These are phyloP conservation scores for Xylariaceae sp. DNA, from an alignment of 2,329 filamentous ascomycete genomes.

Conservation along the genomic window DNA sequence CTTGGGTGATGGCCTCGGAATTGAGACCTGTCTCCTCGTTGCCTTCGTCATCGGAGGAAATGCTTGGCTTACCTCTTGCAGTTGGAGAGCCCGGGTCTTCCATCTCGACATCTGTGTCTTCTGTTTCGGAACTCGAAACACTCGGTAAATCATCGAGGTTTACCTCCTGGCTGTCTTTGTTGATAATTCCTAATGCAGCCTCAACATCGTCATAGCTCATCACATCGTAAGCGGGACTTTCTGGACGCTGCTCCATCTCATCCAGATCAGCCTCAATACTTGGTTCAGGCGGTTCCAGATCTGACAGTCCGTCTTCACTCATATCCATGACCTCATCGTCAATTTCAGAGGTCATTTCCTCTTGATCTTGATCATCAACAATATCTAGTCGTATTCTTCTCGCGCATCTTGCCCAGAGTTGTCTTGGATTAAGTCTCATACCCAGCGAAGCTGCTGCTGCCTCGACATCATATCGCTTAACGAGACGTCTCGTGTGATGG, in stretches of 20 bases:
- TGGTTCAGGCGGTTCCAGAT: background rate
- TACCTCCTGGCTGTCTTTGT: background rate
- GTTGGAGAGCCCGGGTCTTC: slow-evolving; percentile 13
- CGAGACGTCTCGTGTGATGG: slow-evolving; percentile 25
- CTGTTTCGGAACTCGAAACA: slow-evolving; percentile 7
- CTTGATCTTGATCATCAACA: slow-evolving; percentile 33
- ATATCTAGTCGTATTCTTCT: slow-evolving; percentile 49
- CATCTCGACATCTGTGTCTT: slow-evolving; percentile 2
- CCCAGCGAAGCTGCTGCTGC: slow-evolving; percentile 48
- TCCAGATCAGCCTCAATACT: background rate
- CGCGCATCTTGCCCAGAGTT: slow-evolving; percentile 47
- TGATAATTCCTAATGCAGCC: slow-evolving; percentile 29
- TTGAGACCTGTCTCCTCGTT: slow-evolving; percentile 4
- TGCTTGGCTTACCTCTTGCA: background rate
- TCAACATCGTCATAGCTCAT: slow-evolving; percentile 46
- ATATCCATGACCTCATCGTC: slow-evolving; percentile 4
- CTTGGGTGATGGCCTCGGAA: slow-evolving; percentile 10
- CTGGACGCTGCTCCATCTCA: slow-evolving; percentile 12
- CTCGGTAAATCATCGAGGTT: slow-evolving; percentile 4
- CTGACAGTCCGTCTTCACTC: background rate
- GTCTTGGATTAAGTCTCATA: slow-evolving; percentile 33
- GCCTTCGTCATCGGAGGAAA: slow-evolving; percentile 27
- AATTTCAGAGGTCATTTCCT: slow-evolving; percentile 4
- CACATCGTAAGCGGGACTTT: slow-evolving; percentile 16
- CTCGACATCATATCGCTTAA: slow-evolving; percentile 44